Evolutionary conservation across 306 rosid genomes (phyloP).

Genomic region (Vicia sativa): DNA sequence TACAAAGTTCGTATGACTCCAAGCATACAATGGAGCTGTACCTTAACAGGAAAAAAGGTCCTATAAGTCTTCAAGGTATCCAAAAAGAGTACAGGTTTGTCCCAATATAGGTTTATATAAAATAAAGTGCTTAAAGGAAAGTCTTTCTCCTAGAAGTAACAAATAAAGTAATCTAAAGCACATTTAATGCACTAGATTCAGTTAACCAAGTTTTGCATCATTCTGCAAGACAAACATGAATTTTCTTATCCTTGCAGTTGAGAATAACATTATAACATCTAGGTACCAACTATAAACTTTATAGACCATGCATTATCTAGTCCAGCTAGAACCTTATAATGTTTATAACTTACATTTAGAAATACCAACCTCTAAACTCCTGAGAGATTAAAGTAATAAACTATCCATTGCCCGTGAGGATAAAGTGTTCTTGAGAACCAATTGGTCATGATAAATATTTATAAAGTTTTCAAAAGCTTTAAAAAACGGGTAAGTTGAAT

Average conservation of each 20-base stretch:
- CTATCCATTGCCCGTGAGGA: neutral
- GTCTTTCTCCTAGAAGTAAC: neutral
- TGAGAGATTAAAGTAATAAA: neutral
- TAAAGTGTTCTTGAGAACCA: neutral
- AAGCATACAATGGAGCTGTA: neutral
- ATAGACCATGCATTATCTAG: neutral
- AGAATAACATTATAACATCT: neutral
- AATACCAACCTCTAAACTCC: neutral
- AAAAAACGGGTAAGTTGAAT: constrained; percentile 17
- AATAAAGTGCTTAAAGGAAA: neutral
- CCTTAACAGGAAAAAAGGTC: neutral
- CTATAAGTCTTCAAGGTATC: neutral
- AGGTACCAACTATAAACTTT: neutral
- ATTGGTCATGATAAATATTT: neutral
- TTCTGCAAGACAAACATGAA: constrained; percentile 3
- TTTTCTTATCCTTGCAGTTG: neutral
- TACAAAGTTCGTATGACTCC: neutral
- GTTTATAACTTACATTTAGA: neutral
- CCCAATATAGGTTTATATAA: neutral
- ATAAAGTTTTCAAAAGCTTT: neutral
- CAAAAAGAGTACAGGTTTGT: neutral
- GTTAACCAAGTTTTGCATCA: constrained; percentile 1
- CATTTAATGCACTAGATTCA: neutral
- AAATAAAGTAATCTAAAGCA: neutral
- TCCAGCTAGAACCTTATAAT: constrained; percentile 8